Percentiles rank a stretch among this genome's conserved stretches.
Evolutionary conservation across 495 filamentous ascomycete species (phyloP).

Genomic region (Talaromyces trachyspermus): DNA sequence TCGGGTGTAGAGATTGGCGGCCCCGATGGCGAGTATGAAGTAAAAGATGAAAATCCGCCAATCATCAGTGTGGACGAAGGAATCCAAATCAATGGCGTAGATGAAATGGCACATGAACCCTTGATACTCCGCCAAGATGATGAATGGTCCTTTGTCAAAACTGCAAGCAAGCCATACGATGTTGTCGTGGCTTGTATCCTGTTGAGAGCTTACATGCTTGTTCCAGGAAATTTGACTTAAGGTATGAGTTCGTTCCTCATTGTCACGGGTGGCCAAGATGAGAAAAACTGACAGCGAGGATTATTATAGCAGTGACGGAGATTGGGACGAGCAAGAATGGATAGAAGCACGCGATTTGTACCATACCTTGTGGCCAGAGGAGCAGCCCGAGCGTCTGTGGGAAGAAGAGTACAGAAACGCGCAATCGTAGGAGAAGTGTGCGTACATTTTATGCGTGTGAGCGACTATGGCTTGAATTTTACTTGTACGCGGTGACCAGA

Average conservation of each 20-base stretch:
- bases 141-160: constrained; percentile 8
- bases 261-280: neutral
- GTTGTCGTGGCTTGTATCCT: constrained; percentile 13
- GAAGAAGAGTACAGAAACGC: too few relatives aligned
- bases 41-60: neutral
- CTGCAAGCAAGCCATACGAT: constrained; percentile 13
- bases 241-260: neutral
- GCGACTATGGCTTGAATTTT: too few relatives aligned
- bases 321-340: neutral
- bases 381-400: neutral
- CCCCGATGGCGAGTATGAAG: neutral
- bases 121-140: constrained; percentile 4
- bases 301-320: neutral
- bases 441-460: too few relatives aligned
- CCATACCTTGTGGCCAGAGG: neutral
- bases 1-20: neutral
- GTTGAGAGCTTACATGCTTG: constrained; percentile 11
- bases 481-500: too few relatives aligned
- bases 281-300: neutral
- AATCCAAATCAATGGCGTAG: constrained; percentile 10
- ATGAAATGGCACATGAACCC: neutral
- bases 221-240: constrained; percentile 1
- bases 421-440: too few relatives aligned
- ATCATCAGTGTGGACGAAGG: constrained; percentile 6
- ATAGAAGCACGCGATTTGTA: neutral